Evolutionary conservation across 371 early-diverging fungal species (phyloP), one percentile per base, ranked within the genome.

Genomic region (Catenaria anguillulae): DNA sequence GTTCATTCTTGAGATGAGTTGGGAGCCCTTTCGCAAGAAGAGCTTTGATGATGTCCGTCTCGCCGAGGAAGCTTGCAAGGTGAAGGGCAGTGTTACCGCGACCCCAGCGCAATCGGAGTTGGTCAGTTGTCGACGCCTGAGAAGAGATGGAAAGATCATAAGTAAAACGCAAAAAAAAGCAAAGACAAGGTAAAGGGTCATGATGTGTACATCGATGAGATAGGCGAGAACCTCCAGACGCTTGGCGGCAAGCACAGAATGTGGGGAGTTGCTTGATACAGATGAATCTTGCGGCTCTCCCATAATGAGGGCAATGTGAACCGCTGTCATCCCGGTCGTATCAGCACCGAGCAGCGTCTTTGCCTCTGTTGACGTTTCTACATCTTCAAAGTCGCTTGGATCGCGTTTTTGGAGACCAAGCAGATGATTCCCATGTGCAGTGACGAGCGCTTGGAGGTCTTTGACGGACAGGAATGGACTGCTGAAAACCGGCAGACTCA

Each of bases 41-140:
- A 4, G 56, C 56, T 24, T 23, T 8, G 37, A 56, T 56, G 8
- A 56, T 24, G 34, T 33, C 56, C 6, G 12, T 56, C n/a, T 56
- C 56, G 37, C 56, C 56, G 24, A 56, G 56, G 24, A 56, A 56
- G 24, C 56, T 56, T 10, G 56, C 56, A 8, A 56, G 24, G 37
- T 56, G 56, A 19, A 56, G 33, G 24, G 56, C 31, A 5, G 56
- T 56, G 56, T 56, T 56, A 1, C 31, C 10, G 23, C 10, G n/a
- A 12, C 56, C 56, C 56, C 56, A 56, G n/a, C 37, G 23, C 35
- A n/a, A 10, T 1, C 46, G 46, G 4, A 46, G 24, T 24, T 46
- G 46, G 46, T 23, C 46, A 10, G 24, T 10, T 1, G 46, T 21
- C 46, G 46, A 46, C 5, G 46, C 46, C 46, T 46, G n/a, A 8